phyloP scores from a whole-genome alignment of 2,329 filamentous ascomycete species.

The Aaosphaeria arxii region DNA sequence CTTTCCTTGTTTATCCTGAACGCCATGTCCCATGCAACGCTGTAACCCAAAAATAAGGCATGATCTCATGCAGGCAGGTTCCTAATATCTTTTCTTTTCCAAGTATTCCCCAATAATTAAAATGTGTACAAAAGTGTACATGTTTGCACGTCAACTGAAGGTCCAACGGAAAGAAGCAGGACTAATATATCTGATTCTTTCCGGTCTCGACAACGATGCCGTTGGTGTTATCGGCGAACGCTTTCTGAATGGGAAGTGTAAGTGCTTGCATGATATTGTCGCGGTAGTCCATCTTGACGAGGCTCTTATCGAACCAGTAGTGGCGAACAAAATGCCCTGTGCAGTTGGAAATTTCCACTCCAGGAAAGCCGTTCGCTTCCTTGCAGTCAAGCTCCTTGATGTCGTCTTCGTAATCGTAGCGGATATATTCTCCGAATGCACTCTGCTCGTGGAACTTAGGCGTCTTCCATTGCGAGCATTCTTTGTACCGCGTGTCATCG shows the following conservation, averaged over 20 bases:
- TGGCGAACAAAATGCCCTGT: slow-evolving; percentile 36
- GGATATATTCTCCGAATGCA: slow-evolving; percentile 39
- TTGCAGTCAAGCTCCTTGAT: slow-evolving; percentile 38
- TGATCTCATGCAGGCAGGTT: no score
- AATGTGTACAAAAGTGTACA: no score
- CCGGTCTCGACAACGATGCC: slow-evolving; percentile 24
- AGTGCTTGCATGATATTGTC: slow-evolving; percentile 39
- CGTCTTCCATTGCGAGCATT: slow-evolving; percentile 38
- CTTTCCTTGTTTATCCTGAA: no score
- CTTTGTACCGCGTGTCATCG: slow-evolving; percentile 31
- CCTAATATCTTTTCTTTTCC: no score
- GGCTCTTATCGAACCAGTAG: slow-evolving; percentile 37
- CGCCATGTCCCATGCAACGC: no score
- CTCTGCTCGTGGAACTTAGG: slow-evolving; percentile 39
- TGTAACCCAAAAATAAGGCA: no score
- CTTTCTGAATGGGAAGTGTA: slow-evolving; percentile 31
- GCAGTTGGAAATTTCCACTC: slow-evolving; percentile 32
- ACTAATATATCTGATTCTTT: slow-evolving; percentile 24
- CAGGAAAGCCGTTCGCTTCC: slow-evolving; percentile 38
- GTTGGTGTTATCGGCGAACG: slow-evolving; percentile 28
- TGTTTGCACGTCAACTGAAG: no score
- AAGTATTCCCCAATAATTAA: no score
- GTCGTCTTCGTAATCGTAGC: slow-evolving; percentile 38
- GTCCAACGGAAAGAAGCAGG: neutral
- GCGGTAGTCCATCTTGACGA: slow-evolving; percentile 31